Percentiles rank a stretch among this genome's conserved stretches.
Conservation (phyloP, 106 monocot species). For the Dioscorea alata region DNA sequence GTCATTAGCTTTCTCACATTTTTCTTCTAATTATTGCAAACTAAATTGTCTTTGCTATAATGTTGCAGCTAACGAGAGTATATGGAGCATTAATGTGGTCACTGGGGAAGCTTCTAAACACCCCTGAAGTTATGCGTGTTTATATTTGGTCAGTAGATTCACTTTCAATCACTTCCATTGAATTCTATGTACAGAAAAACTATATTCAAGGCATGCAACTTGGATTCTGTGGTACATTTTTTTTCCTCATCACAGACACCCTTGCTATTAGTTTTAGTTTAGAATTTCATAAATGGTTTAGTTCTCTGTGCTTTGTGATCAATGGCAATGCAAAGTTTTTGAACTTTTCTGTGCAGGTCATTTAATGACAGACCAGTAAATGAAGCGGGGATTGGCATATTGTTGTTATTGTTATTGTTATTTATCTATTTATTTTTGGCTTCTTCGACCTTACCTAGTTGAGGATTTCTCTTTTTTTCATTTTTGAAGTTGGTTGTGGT, state of each 20-base stretch:
- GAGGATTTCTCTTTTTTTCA: too few species aligned
- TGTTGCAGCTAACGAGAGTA: slow-evolving; percentile 88
- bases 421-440: too few species aligned
- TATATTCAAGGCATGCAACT: too few species aligned
- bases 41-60: neutral
- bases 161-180: too few species aligned
- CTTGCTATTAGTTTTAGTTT: too few species aligned
- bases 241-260: too few species aligned
- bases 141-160: slow-evolving; percentile 60
- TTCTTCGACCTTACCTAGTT: too few species aligned
- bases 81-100: slow-evolving; percentile 97
- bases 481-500: too few species aligned
- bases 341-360: slow-evolving; percentile 40
- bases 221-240: too few species aligned
- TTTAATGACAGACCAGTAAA: slow-evolving; percentile 80
- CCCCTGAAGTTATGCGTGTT: slow-evolving; percentile 92
- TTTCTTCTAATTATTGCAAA: neutral
- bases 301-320: neutral
- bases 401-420: too few species aligned
- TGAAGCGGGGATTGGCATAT: slow-evolving; percentile 58
- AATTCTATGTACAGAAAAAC: too few species aligned
- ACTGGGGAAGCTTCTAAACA: slow-evolving; percentile 89
- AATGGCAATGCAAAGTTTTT: neutral
- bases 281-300: neutral
- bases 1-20: neutral